phyloP scores from a whole-genome alignment of 805 yeast genomes.

The Saturnispora mendoncae region DNA sequence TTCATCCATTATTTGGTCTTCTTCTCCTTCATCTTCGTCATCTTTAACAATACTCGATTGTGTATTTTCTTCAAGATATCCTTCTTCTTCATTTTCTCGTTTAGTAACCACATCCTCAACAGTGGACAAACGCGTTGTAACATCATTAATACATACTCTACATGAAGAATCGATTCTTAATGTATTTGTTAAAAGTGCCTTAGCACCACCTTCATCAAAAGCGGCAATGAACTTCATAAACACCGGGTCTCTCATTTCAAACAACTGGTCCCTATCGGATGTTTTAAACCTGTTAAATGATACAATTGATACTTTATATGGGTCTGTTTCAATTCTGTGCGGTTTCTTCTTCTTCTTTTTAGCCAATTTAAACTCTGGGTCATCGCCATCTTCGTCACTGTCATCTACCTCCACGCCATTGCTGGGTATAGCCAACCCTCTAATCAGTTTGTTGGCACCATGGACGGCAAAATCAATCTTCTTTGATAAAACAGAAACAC shows the following conservation, averaged over 20 bases:
- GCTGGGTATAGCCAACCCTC: constrained; percentile 41
- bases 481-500: constrained; percentile 41
- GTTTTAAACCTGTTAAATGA: constrained; percentile 1
- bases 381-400: constrained; percentile 22
- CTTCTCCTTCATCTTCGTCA: background rate
- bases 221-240: constrained; percentile 69
- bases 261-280: constrained; percentile 13
- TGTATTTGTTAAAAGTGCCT: constrained; percentile 55
- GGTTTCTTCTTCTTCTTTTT: constrained; percentile 21
- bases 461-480: constrained; percentile 36
- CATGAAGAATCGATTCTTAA: constrained; percentile 43
- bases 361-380: constrained; percentile 16
- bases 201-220: constrained; percentile 79
- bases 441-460: constrained; percentile 35
- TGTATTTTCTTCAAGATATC: background rate
- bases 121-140: constrained; percentile 13
- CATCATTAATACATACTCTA: constrained; percentile 61
- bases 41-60: too few species aligned
- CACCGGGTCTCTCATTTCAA: constrained; percentile 43
- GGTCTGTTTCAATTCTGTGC: constrained; percentile 1
- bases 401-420: constrained; percentile 6
- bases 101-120: background rate
- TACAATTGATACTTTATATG: constrained; percentile 23
- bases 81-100: background rate
- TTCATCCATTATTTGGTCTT: background rate